Percentiles rank a stretch among this genome's conserved stretches.
phyloP scores from a whole-genome alignment of 1,284 basidiomycete genomes.

The Trichosporon asahii region DNA sequence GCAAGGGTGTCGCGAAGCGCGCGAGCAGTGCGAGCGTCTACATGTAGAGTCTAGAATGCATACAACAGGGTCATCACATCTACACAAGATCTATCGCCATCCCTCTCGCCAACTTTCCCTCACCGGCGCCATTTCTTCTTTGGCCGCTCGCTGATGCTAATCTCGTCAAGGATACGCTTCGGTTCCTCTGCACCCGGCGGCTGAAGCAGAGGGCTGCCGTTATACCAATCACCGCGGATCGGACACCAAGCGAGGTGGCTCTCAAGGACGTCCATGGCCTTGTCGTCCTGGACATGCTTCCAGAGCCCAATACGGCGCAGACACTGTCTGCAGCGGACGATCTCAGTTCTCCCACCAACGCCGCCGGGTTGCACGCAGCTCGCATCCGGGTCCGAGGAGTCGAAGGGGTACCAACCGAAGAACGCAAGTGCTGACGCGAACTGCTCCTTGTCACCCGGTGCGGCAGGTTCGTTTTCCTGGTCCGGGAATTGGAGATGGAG shows the following conservation, averaged over 20 bases:
- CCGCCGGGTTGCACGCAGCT: not conserved
- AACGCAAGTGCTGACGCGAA: constrained; percentile 29
- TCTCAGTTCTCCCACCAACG: constrained; percentile 27
- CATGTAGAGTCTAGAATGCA: constrained; percentile 7
- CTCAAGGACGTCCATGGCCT: constrained; percentile 30
- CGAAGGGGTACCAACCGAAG: constrained; percentile 46
- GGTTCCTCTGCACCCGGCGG: not conserved
- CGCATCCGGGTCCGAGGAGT: constrained; percentile 22
- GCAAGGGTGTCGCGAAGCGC: constrained; percentile 3
- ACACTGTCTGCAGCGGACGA: constrained; percentile 40
- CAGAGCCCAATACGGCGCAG: constrained; percentile 40
- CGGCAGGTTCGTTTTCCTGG: not conserved
- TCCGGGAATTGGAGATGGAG: not conserved
- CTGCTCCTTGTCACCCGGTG: not conserved
- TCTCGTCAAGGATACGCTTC: not conserved
- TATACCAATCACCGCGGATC: constrained; percentile 32
- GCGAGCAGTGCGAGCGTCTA: not conserved
- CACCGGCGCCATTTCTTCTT: constrained; percentile 16
- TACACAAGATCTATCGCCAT: not conserved
- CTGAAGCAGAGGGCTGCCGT: constrained; percentile 6
- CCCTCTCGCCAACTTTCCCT: no score
- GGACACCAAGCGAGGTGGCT: constrained; percentile 44
- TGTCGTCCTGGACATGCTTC: constrained; percentile 24
- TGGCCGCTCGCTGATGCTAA: constrained; percentile 11
- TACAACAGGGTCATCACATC: constrained; percentile 1